Base-by-base conservation (phyloP, 139 green algal species). In the Astrephomene gubernaculifera region DNA sequence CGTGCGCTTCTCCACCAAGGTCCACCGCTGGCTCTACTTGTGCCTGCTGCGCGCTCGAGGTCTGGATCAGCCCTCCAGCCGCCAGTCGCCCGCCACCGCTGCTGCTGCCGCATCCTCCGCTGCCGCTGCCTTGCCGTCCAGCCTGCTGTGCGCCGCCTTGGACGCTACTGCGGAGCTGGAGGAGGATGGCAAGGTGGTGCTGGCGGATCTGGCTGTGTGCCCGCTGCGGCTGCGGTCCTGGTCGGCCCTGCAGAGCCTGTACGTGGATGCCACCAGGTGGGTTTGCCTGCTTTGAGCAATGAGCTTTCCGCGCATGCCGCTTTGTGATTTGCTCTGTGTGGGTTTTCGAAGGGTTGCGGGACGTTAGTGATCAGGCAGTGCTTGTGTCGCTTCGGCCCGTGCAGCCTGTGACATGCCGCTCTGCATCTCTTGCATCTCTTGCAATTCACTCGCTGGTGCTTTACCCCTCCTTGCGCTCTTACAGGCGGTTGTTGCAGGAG, bases 21-120 rank as follows among this genome's bases (percentile, higher is more conserved):
- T 70, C 60, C 76, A 83, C 76, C 22, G 35, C n/a, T 72, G 60
- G 41, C 60, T 83, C 2, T 72, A 73, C 41, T 83, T 83, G n/a
- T 72, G 60, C 41, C 12, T 72, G 25, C 76, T 83, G n/a, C 60
- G 76, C 21, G 76, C 76, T 0, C 60, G 39, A 19, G 35, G 41
- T 12, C 41, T 83, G 39, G 76, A 72, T 29, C 35, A 31, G 19
- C 29, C 19, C 29, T 9, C 19, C 21, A 45, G 6, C 72, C 72
- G 12, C 36, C 27, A 10, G 3, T 33, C 4, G 44, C 33, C 27
- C 71, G 10, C 19, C 44, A 27, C 29, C 54, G 38, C 25, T 4
- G 4, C 72, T 3, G 17, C 35, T 33, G 49, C 44, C 72, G 72
- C 52, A 19, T 38, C 72, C 33, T 17, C 72, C 22, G 52, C 36